Base-by-base conservation (phyloP, 345 rosid genomes). In the Hibiscus tridactylites region DNA sequence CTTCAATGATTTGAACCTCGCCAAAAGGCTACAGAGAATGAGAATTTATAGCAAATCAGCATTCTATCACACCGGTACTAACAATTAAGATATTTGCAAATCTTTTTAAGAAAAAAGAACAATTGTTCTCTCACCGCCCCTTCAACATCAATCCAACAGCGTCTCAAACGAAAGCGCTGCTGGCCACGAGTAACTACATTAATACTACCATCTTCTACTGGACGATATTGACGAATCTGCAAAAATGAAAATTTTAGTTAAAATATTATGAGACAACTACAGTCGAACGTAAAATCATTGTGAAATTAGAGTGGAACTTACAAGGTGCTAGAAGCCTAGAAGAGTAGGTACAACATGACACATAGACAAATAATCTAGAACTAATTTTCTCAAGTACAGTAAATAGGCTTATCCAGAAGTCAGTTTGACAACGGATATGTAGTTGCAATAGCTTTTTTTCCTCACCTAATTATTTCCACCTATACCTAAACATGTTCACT, bases 171-270 rank as follows among this genome's bases (percentile, higher is more conserved):
- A 79, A 92, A 92, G 53, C 99, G 88, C 73, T 95, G 99, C 69
- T 88, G 90, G 50, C 99, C 99, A 59, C 96, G 97, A 76, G 97
- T 89, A 63, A 95, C 87, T 61, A 93, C 88, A 74, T 95, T 95
- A 67, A 90, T 82, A 19, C 96, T 85, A 37, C 97, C 96, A 83
- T 92, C 97, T 73, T 86, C 92, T 74, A 92, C 79, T 17, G 91
- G 80, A 61, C 99, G 85, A 66, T 82, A 87, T 69, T 95, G 96
- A 44, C 98, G 88, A 82, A 95, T 92, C 99, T 95, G 86, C 57
- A 71, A 71, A 53, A 59, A 65, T 29, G 49, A 44, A 46, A 54
- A 6, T 17, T 0, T 28, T 31, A 71, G 69, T 71, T 37, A 52
- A 64, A 67, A 15, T 35, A 46, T 16, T 16, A 42, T 59, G 21